phyloP scores from a whole-genome alignment of 208 protist genomes.

The Acanthamoeba castellanii region DNA sequence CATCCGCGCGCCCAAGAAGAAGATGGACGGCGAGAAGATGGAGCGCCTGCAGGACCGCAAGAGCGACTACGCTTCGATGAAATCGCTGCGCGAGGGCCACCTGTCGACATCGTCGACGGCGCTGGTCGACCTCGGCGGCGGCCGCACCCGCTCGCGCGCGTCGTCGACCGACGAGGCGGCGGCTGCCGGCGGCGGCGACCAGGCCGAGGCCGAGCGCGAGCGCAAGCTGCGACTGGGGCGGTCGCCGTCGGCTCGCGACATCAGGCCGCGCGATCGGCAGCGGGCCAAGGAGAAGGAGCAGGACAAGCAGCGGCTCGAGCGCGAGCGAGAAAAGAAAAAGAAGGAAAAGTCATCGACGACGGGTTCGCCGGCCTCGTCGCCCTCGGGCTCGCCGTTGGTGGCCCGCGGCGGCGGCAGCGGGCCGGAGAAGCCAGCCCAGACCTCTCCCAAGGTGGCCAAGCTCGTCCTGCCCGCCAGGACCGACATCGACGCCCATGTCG shows the following conservation, averaged over 20 bases:
- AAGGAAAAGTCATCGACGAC: not conserved
- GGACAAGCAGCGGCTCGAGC: slow-evolving; percentile 19
- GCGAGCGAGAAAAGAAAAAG: not conserved
- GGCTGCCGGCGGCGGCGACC: not conserved
- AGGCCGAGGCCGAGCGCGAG: too few relatives aligned
- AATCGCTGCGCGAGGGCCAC: not conserved
- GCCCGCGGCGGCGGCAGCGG: not conserved
- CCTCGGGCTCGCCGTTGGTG: not conserved
- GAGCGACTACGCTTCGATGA: not conserved
- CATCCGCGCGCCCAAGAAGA: not conserved
- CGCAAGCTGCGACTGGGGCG: too few relatives aligned
- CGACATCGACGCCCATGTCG: not conserved
- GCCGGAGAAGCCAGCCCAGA: not conserved
- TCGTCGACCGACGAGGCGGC: too few relatives aligned
- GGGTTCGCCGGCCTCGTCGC: not conserved
- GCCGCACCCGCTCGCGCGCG: not conserved
- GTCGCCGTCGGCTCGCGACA: not conserved
- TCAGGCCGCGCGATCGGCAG: not conserved
- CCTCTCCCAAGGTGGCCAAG: not conserved
- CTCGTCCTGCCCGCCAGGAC: not conserved
- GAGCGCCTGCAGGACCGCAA: slow-evolving; percentile 6
- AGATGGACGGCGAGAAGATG: slow-evolving; percentile 8
- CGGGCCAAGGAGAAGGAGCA: not conserved
- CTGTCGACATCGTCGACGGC: not conserved
- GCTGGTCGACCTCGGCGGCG: not conserved